phyloP scores from a whole-genome alignment of 2,329 filamentous ascomycete species.

The Aspergillus versicolor region DNA sequence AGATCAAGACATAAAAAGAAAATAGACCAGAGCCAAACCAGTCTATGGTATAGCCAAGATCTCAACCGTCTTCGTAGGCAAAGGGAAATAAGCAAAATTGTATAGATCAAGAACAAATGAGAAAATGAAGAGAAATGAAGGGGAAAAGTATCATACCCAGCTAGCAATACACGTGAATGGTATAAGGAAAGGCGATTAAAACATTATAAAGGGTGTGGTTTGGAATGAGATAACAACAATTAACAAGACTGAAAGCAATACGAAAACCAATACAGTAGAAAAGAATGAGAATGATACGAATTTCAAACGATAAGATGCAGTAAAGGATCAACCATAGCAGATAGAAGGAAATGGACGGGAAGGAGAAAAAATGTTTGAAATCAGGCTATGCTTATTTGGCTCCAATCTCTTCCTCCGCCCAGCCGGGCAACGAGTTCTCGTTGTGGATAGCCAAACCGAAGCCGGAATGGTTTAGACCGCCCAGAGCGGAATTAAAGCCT shows the following conservation, averaged over 20 bases:
- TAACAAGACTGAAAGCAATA: conserved; percentile 18
- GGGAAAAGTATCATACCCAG: conserved; percentile 34
- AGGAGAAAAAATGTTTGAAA: conserved; percentile 17
- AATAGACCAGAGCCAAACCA: conserved; percentile 25
- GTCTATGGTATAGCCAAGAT: conserved; percentile 24
- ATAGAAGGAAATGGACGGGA: conserved; percentile 23
- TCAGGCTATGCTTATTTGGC: conserved; percentile 46
- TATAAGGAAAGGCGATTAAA: conserved; percentile 31
- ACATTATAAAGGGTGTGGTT: conserved; percentile 25
- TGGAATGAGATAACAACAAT: conserved; percentile 29
- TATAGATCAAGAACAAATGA: conserved; percentile 21
- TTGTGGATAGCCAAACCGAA: conserved; percentile 62
- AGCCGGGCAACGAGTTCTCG: conserved; percentile 59
- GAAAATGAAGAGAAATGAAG: conserved; percentile 21
- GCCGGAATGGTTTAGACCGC: conserved; percentile 56
- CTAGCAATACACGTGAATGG: conserved; percentile 41
- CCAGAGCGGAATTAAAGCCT: conserved; percentile 58
- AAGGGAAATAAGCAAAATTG: conserved; percentile 21
- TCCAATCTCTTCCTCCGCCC: conserved; percentile 64
- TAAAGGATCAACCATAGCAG: conserved; percentile 21
- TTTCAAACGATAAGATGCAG: conserved; percentile 16
- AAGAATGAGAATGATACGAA: conserved; percentile 20
- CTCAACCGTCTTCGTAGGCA: conserved; percentile 21
- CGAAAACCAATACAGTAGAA: conserved; percentile 26
- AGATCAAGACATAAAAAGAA: conserved; percentile 18